Conservation (phyloP, 2,329 filamentous ascomycete species). For the Colletotrichum orchidophilum region DNA sequence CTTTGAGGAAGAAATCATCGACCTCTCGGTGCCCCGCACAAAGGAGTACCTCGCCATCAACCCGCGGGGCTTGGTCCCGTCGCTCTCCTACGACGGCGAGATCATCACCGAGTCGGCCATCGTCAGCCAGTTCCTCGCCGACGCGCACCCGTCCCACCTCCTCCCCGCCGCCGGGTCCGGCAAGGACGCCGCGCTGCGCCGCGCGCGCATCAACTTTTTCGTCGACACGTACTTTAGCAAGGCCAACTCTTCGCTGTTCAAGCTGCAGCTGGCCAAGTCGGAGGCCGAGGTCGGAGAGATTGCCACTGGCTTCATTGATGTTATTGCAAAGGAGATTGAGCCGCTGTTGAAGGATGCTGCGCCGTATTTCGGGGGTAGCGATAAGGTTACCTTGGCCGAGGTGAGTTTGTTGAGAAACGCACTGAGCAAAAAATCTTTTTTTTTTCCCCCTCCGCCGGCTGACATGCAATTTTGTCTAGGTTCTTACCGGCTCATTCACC, state of each 20-base stretch:
- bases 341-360: slow-evolving; percentile 67
- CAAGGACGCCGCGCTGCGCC: slow-evolving; percentile 63
- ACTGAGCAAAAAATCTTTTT: background rate
- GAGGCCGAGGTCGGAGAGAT: slow-evolving; percentile 60
- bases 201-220: slow-evolving; percentile 78
- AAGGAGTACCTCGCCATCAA: slow-evolving; percentile 81
- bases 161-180: slow-evolving; percentile 64
- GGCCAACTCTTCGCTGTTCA: slow-evolving; percentile 58
- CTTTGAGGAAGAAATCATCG: slow-evolving; percentile 78
- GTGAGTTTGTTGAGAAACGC: slow-evolving; percentile 51
- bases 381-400: slow-evolving; percentile 77
- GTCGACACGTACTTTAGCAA: slow-evolving; percentile 75
- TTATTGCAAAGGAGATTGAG: slow-evolving; percentile 76
- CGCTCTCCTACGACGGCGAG: slow-evolving; percentile 71
- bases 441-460: slow-evolving; percentile 5
- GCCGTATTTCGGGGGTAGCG: slow-evolving; percentile 72
- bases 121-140: slow-evolving; percentile 76
- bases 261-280: slow-evolving; percentile 56
- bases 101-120: slow-evolving; percentile 80
- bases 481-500: slow-evolving; percentile 72
- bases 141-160: slow-evolving; percentile 75
- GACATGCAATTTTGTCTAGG: too few relatives aligned
- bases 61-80: slow-evolving; percentile 80
- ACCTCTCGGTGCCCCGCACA: slow-evolving; percentile 74
- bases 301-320: slow-evolving; percentile 60